Base-by-base conservation (phyloP, 2,329 filamentous ascomycete species). In the Colletotrichum godetiae region DNA sequence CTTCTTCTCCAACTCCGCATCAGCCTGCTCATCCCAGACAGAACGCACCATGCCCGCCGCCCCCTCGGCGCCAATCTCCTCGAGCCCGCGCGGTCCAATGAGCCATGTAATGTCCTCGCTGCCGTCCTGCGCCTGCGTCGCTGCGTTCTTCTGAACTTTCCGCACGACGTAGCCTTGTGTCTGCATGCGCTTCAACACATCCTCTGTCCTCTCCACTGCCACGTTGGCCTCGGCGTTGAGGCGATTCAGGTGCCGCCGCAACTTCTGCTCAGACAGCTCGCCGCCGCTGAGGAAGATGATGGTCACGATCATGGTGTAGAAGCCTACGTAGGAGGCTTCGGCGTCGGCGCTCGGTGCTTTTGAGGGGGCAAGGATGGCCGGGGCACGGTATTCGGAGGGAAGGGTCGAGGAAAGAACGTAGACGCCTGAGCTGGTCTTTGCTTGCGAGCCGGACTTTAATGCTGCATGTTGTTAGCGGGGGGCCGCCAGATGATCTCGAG, bases 121-220 rank as follows among this genome's bases (percentile, higher is more conserved):
- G 31, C 93, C 94, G 1, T 90, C 91, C 35, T 85, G 77, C 5
- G 83, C 82, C 52, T 85, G 77, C 8, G 82, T 83, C 80, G 79
- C 80, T 71, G 82, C 81, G 13, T 86, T 86, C 57, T 84, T 89
- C 77, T 98, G 95, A 24, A 92, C 88, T 62, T 92, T 88, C 75
- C 91, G 93, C 46, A 95, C 87, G 3, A 99, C 85, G 79, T 99
- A 99, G 0, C 93, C 94, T 67, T 98, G 95, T 75, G 89, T 92
- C 75, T 92, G 89, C 86, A 98, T 92, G 64, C 90, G 89, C 76
- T 92, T 90, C 13, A 98, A 84, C 3, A 96, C 85, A 65, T 91
- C 87, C 7, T 97, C 93, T 1, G 94, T 97, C 78, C 90, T 93
- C 56, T 94, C 92, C 69, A 92, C 84, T 0, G 93, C 93, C 2